These are phyloP conservation scores for Aspergillus spinulosporus DNA, from an alignment of 2,329 filamentous ascomycete species.

Conservation along the genomic window DNA sequence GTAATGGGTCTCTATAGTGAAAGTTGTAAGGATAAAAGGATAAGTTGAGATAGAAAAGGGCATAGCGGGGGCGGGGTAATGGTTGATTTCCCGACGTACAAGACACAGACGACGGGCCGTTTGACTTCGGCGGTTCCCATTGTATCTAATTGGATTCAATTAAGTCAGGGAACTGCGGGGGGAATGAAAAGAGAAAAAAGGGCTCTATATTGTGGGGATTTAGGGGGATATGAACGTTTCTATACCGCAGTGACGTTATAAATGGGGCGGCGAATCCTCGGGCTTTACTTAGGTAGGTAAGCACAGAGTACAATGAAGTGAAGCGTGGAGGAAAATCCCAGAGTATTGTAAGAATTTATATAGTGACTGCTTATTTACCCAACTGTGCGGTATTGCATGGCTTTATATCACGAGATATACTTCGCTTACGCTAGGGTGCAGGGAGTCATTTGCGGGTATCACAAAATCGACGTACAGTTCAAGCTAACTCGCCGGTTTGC, in stretches of 20 bases:
- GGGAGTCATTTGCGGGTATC: conserved; percentile 7
- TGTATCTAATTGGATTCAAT: neutral
- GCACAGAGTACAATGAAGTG: neutral
- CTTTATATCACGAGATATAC: neutral
- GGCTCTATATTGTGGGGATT: neutral
- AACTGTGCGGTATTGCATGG: neutral
- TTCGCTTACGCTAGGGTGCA: neutral
- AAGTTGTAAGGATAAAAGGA: neutral
- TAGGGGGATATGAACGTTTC: neutral
- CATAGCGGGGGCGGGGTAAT: conserved; percentile 8
- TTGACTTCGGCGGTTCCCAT: conserved; percentile 9
- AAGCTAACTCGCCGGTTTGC: conserved; percentile 28
- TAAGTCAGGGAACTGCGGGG: neutral
- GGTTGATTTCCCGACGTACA: conserved; percentile 2
- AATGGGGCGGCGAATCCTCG: neutral
- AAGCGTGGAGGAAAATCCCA: neutral
- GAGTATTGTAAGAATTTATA: neutral
- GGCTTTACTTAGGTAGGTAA: neutral
- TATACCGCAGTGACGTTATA: neutral
- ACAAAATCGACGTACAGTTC: neutral
- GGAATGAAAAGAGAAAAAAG: neutral
- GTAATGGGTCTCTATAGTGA: too few species aligned
- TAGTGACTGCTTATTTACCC: neutral
- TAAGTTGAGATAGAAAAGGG: neutral
- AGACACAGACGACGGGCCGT: conserved; percentile 11